Evolutionary conservation across 2,329 filamentous ascomycete species (phyloP).

Genomic region (Xylariales sp.): DNA sequence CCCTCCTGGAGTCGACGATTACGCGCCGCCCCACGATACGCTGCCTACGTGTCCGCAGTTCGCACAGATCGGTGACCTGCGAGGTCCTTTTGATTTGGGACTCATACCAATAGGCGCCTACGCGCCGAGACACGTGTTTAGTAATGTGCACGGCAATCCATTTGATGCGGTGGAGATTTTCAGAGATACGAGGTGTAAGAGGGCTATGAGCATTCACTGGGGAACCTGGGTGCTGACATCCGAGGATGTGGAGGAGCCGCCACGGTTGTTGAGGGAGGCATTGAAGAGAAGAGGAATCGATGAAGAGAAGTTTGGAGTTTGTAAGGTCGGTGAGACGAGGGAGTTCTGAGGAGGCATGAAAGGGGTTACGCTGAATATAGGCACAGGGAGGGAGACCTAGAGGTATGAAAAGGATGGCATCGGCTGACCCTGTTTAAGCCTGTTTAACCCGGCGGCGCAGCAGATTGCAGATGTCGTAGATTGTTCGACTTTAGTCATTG

Average conservation of each 20-base stretch:
- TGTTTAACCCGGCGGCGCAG: no score
- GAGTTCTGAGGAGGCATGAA: constrained; percentile 58
- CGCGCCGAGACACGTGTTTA: constrained; percentile 66
- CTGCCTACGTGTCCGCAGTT: constrained; percentile 79
- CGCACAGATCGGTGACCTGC: constrained; percentile 70
- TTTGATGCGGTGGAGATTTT: constrained; percentile 89
- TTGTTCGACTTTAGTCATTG: no score
- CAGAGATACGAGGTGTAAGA: constrained; percentile 70
- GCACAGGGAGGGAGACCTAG: no score
- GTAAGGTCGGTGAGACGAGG: constrained; percentile 77
- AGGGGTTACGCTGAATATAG: no score
- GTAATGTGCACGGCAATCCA: constrained; percentile 79
- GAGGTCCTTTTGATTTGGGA: constrained; percentile 86
- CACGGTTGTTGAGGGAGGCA: constrained; percentile 65
- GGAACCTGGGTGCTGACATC: constrained; percentile 82
- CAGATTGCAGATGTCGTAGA: no score
- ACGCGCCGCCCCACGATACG: constrained; percentile 59
- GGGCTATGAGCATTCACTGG: constrained; percentile 87
- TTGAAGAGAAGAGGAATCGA: constrained; percentile 61
- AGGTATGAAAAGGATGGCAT: no score
- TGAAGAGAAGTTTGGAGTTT: constrained; percentile 73
- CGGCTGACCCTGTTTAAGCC: no score
- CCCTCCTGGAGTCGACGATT: constrained; percentile 62
- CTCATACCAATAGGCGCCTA: constrained; percentile 94
- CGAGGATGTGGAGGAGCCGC: constrained; percentile 83